These are phyloP conservation scores for Gilbertella persicaria DNA, from an alignment of 371 early-diverging fungal species.

Conservation along the genomic window DNA sequence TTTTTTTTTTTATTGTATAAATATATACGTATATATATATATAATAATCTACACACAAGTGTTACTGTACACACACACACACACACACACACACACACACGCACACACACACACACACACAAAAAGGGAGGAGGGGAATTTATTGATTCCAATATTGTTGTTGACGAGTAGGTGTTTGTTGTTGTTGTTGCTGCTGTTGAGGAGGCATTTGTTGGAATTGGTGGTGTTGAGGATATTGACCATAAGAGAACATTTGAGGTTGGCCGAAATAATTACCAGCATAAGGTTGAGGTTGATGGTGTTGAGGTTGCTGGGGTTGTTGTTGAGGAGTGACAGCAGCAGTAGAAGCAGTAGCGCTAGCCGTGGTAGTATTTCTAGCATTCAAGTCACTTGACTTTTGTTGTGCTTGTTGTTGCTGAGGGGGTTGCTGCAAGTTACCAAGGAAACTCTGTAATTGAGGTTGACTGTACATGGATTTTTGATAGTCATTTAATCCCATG, in stretches of 20 bases:
- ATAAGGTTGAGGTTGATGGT: slow-evolving; percentile 26
- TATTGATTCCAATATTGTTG: slow-evolving; percentile 32
- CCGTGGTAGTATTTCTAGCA: not conserved
- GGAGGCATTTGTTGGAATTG: slow-evolving; percentile 28
- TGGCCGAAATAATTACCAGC: slow-evolving; percentile 31
- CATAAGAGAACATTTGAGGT: slow-evolving; percentile 39
- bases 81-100: too few relatives aligned
- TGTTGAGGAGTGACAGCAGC: slow-evolving; percentile 16
- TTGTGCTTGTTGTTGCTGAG: slow-evolving; percentile 7
- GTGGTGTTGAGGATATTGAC: slow-evolving; percentile 26
- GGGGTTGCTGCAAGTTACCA: slow-evolving; percentile 14
- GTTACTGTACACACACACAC: too few relatives aligned
- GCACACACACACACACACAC: too few relatives aligned
- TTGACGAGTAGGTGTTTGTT: slow-evolving; percentile 22
- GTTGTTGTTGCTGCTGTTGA: slow-evolving; percentile 15
- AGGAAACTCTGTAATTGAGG: slow-evolving; percentile 43
- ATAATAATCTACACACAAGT: too few relatives aligned
- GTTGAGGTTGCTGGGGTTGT: slow-evolving; percentile 25
- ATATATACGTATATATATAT: too few relatives aligned
- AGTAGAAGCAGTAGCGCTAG: slow-evolving; percentile 1
- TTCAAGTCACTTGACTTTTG: slow-evolving; percentile 1
- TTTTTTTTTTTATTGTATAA: not conserved
- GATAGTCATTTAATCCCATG: slow-evolving; percentile 44
- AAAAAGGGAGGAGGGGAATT: not conserved
- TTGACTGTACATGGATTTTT: slow-evolving; percentile 43